Evolutionary conservation across 208 protist genomes (phyloP), one percentile per base, ranked within the genome.

Genomic region (Leishmania mexicana): DNA sequence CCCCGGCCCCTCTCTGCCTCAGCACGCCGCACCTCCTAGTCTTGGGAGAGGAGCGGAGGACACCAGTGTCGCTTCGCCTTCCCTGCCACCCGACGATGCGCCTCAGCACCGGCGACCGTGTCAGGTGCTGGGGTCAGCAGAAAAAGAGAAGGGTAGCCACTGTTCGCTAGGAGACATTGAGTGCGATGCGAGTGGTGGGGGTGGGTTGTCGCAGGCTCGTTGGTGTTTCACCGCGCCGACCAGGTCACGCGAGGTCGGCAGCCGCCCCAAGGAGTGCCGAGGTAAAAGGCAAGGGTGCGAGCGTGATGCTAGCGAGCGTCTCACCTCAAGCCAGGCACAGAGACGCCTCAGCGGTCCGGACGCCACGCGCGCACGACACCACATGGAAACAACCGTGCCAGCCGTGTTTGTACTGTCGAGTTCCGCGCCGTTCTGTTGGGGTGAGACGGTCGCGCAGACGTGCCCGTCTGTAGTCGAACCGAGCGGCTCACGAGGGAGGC

Each of bases 341-440:
- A 79, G 17, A 53, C 51, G 53, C 64, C 13, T 81, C 31, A 73
- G 76, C 70, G 28, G 71, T 19, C 0, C 65, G 13, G 62, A 15
- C 40, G 54, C 53, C 8, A 76, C 7, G 28, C 40, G 1, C 42
- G n/a, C 19, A 17, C 35, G 38, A 24, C 58, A 53, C 24, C 42
- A 40, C 42, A 28, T 45, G n/a, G 76, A 42, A 28, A 15, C 76
- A 19, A 38, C 71, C 10, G 35, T 62, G 4, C 51, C 77, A 19
- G 45, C 78, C 0, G 60, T 38, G 19, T 85, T 81, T 80, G 51
- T 75, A 53, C 45, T 85, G 4, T 67, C 83, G 4, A 79, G 80
- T 49, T 60, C 83, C 10, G 24, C 82, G 4, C 11, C 62, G 35
- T 57, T 82, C 3, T 42, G 49, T 24, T 80, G 58, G 76, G 49